Evolutionary conservation across 176 grass and related monocot species (phyloP).

Genomic region (Raddia guianensis): DNA sequence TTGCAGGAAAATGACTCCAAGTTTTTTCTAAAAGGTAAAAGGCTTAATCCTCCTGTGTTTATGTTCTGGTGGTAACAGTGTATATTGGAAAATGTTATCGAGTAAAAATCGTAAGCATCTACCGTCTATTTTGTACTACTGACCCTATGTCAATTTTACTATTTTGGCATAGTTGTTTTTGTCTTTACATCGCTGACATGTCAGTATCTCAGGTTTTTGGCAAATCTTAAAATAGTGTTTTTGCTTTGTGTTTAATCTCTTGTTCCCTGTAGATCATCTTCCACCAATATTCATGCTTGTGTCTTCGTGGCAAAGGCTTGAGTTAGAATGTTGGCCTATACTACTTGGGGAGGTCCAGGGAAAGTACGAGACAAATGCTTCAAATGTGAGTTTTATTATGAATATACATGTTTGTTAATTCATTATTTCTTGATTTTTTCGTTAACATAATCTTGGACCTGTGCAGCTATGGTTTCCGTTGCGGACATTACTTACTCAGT

Average conservation of each 20-base stretch:
- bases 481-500: conserved; percentile 64
- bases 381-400: conserved; percentile 59
- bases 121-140: conserved; percentile 24
- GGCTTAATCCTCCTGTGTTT: conserved; percentile 19
- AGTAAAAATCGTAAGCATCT: neutral
- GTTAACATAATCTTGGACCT: conserved; percentile 24
- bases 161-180: conserved; percentile 12
- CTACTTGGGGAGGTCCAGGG: conserved; percentile 64
- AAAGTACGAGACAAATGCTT: conserved; percentile 69
- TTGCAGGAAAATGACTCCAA: conserved; percentile 89
- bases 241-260: neutral
- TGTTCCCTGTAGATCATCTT: conserved; percentile 63
- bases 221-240: conserved; percentile 7
- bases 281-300: conserved; percentile 71
- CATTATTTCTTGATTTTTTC: conserved; percentile 30
- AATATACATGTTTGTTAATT: conserved; percentile 1
- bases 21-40: conserved; percentile 77
- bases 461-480: conserved; percentile 87
- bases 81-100: neutral
- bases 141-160: neutral
- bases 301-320: conserved; percentile 84
- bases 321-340: conserved; percentile 83
- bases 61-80: conserved; percentile 3
- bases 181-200: neutral
- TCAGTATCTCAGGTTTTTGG: neutral